Conservation (phyloP, 2,329 filamentous ascomycete genomes). For the Ophiostoma quercus region DNA sequence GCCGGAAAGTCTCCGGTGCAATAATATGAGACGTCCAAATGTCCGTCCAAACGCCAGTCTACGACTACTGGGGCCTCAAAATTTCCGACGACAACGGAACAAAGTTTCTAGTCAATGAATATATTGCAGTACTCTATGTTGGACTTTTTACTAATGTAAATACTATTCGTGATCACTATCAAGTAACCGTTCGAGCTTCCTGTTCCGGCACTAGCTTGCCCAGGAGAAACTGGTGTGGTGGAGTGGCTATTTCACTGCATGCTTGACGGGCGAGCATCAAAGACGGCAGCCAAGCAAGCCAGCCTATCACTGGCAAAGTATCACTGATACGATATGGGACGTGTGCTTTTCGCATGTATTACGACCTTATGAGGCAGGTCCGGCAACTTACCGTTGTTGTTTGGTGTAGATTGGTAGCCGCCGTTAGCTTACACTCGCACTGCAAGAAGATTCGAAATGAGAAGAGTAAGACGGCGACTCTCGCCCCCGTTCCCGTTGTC, state of each 20-base stretch:
- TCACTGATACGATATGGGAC: background rate
- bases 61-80: background rate
- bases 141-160: background rate
- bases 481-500: background rate
- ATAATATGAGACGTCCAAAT: background rate
- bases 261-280: background rate
- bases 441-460: background rate
- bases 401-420: background rate
- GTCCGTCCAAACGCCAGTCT: background rate
- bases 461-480: background rate
- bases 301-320: background rate
- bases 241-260: slow-evolving; percentile 5
- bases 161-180: background rate
- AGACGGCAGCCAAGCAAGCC: background rate
- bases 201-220: slow-evolving; percentile 16
- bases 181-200: slow-evolving; percentile 18
- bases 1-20: background rate
- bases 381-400: background rate
- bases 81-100: background rate
- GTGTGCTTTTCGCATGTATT: background rate
- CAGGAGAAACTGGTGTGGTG: background rate
- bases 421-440: background rate
- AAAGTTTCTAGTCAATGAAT: no score
- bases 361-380: background rate
- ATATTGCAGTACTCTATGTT: background rate